These are phyloP conservation scores for Umbilicus rupestris DNA, from an alignment of 164 flowering plant species.

Conservation along the genomic window DNA sequence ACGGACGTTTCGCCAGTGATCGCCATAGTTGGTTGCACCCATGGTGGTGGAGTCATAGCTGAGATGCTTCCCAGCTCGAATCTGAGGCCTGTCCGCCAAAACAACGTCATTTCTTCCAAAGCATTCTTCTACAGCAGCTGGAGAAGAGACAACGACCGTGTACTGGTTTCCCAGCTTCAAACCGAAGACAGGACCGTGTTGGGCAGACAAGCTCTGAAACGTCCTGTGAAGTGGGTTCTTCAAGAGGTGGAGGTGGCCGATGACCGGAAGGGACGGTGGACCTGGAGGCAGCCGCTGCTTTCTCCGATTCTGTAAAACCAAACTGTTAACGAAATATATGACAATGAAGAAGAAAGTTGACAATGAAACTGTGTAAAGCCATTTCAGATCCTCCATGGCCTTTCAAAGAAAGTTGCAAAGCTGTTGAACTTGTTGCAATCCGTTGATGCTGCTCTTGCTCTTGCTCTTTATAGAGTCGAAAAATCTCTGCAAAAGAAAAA, in stretches of 20 bases:
- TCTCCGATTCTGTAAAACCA: no score
- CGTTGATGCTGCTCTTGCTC: no score
- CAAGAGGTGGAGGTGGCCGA: slow-evolving; percentile 5
- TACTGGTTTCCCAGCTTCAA: neutral
- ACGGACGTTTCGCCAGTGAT: slow-evolving; percentile 6
- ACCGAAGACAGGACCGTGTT: slow-evolving; percentile 8
- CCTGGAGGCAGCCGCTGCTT: no score
- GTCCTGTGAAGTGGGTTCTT: slow-evolving; percentile 15
- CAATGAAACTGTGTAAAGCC: no score
- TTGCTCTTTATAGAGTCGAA: no score
- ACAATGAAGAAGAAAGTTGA: no score
- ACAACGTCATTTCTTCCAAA: slow-evolving; percentile 1
- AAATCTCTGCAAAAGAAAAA: no score
- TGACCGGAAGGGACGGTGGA: slow-evolving; percentile 20
- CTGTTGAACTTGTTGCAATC: no score
- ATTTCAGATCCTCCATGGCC: no score
- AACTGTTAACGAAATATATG: no score
- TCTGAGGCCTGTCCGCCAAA: slow-evolving; percentile 11
- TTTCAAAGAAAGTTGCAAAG: no score
- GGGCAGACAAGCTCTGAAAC: slow-evolving; percentile 8
- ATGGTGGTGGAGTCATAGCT: neutral
- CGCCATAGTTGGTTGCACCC: neutral
- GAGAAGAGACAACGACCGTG: slow-evolving; percentile 6
- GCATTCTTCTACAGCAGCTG: slow-evolving; percentile 7
- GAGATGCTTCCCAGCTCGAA: neutral